Evolutionary conservation across 2,329 filamentous ascomycete genomes (phyloP), one percentile per base, ranked within the genome.

Genomic region (Trichoderma semiorbis): DNA sequence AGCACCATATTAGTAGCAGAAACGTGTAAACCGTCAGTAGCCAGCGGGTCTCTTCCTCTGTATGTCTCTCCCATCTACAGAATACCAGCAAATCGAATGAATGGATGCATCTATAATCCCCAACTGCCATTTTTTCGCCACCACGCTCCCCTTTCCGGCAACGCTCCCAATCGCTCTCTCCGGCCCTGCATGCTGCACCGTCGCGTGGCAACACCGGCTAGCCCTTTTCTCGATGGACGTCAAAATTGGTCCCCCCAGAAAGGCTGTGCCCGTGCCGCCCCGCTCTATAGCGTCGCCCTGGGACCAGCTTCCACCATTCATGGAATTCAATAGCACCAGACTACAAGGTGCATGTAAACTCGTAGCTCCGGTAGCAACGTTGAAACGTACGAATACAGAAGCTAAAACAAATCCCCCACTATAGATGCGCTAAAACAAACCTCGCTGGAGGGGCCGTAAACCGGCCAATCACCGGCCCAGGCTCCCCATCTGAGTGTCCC

Each of bases 211-310:
- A 63, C 10, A 26, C 28, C 8, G 18, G 8, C 55, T n/a, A 60
- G 28, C 18, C 28, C 24, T 34, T n/a, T 21, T 60, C 7, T 60
- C 26, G 53, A 26, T 26, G 5, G 26, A 28, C 53, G 53, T 26
- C 53, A 53, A 53, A 21, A 50, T 12, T 7, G n/a, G 16, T 18
- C 16, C 36, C 36, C 36, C 43, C n/a, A 34, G 43, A 21, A 60
- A 34, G 63, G 63, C 63, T 66, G 63, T 66, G 63, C 63, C 63
- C 63, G 63, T 55, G 47, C 47, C 30, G 47, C 55, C 47, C 47
- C 47, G 47, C 47, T 43, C 43, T 24, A 21, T 24, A 21, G 43
- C 43, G 43, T 39, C 36, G 36, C 36, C 43, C 43, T 47, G 43
- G 43, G 5, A 39, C 36, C 30, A 39, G 36, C 36, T 39, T 39